phyloP scores from a whole-genome alignment of 352 stramenopile genomes.

The Thalassiosira mediterranea region DNA sequence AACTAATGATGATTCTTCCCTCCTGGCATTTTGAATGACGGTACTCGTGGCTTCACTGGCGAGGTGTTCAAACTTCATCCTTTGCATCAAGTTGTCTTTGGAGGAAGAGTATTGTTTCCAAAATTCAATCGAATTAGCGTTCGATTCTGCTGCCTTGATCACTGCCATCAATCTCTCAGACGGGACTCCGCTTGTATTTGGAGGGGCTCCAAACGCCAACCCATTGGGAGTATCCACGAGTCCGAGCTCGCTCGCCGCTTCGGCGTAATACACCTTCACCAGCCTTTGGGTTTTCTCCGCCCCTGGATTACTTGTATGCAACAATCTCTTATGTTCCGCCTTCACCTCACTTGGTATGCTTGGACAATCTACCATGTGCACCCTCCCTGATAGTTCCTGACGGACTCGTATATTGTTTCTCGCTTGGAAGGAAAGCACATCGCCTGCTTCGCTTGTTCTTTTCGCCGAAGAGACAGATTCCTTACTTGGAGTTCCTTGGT shows the following conservation, averaged over 20 bases:
- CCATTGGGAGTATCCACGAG: slow-evolving; percentile 64
- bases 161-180: slow-evolving; percentile 23
- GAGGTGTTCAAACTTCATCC: slow-evolving; percentile 38
- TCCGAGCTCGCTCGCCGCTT: slow-evolving; percentile 64
- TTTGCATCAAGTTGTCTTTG: slow-evolving; percentile 23
- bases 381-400: slow-evolving; percentile 74
- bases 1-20: slow-evolving; percentile 23
- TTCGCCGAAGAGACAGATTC: too few relatives aligned
- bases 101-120: slow-evolving; percentile 2
- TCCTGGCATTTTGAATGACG: slow-evolving; percentile 21
- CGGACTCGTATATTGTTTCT: slow-evolving; percentile 71
- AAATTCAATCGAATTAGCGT: not conserved
- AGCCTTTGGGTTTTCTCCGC: slow-evolving; percentile 42
- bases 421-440: slow-evolving; percentile 68
- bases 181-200: slow-evolving; percentile 24
- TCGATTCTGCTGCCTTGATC: slow-evolving; percentile 10
- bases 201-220: slow-evolving; percentile 58
- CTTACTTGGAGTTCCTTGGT: too few relatives aligned
- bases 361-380: slow-evolving; percentile 55
- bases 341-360: slow-evolving; percentile 55
- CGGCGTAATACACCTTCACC: slow-evolving; percentile 61
- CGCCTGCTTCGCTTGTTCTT: slow-evolving; percentile 50
- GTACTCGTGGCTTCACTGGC: slow-evolving; percentile 13
- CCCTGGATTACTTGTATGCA: slow-evolving; percentile 15
- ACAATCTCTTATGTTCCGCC: slow-evolving; percentile 42